A percentile compares a stretch with the other conserved stretches of the same genome.
phyloP scores from a whole-genome alignment of 805 yeast genomes.

The Spathaspora girioi region DNA sequence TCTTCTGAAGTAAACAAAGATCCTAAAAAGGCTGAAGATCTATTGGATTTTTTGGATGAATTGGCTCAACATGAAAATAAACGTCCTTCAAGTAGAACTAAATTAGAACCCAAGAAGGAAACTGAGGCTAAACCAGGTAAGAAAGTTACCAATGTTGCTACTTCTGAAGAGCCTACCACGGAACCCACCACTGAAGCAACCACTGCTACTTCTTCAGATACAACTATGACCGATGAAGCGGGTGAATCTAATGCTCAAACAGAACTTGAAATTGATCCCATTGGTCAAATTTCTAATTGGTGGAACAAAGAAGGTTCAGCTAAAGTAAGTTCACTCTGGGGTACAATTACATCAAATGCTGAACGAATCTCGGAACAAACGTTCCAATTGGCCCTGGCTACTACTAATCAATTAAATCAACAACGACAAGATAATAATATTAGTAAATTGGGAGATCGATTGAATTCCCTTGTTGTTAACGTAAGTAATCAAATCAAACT shows the following conservation, averaged over 20 bases:
- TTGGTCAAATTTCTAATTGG: constrained; percentile 67
- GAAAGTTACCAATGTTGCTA: constrained; percentile 8
- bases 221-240: background rate
- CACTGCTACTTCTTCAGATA: constrained; percentile 4
- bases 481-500: constrained; percentile 42
- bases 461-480: constrained; percentile 28
- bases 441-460: constrained; percentile 8
- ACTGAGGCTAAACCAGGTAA: background rate
- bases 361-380: constrained; percentile 48
- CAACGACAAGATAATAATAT: constrained; percentile 27
- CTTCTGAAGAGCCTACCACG: constrained; percentile 4
- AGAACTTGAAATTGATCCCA: constrained; percentile 44
- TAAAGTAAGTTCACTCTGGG: constrained; percentile 66
- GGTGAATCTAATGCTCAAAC: background rate
- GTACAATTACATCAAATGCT: constrained; percentile 55
- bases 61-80: constrained; percentile 58
- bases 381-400: constrained; percentile 44
- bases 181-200: background rate
- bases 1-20: constrained; percentile 8
- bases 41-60: constrained; percentile 61
- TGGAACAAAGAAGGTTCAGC: constrained; percentile 71
- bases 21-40: constrained; percentile 47
- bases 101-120: constrained; percentile 30
- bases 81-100: constrained; percentile 15
- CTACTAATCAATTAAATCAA: constrained; percentile 38